phyloP scores from a whole-genome alignment of 2,329 filamentous ascomycete species.

The Mycogone perniciosa region DNA sequence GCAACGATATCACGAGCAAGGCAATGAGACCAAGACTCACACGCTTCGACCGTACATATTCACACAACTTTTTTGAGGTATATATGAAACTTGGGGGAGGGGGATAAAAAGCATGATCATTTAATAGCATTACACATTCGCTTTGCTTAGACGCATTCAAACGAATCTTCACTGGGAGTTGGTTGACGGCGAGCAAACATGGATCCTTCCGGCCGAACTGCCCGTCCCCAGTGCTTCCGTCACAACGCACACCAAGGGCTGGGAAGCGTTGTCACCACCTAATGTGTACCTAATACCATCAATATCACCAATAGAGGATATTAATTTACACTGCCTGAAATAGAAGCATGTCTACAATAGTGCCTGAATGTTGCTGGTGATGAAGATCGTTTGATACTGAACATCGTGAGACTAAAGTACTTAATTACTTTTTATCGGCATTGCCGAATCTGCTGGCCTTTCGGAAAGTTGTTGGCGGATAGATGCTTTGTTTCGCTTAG shows the following conservation, averaged over 20 bases:
- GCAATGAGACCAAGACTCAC: neutral
- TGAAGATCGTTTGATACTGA: too few species aligned
- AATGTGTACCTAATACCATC: conserved; percentile 20
- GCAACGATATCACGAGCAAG: conserved; percentile 1
- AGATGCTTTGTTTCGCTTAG: neutral
- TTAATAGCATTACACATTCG: neutral
- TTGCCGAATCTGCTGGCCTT: neutral
- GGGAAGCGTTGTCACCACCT: conserved; percentile 25
- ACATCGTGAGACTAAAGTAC: too few species aligned
- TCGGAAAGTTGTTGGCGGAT: neutral
- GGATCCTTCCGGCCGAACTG: neutral
- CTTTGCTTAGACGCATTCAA: neutral
- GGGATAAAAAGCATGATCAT: neutral
- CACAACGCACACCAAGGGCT: conserved; percentile 34
- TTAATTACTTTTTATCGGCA: too few species aligned
- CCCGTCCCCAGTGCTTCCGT: neutral
- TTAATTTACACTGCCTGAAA: too few species aligned
- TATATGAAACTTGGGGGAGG: neutral
- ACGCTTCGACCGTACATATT: conserved; percentile 10
- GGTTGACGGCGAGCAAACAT: conserved; percentile 2
- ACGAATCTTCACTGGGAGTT: conserved; percentile 3
- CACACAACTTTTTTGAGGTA: neutral
- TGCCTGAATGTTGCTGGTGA: too few species aligned
- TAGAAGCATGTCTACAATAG: too few species aligned
- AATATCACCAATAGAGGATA: too few species aligned